Base-by-base conservation (phyloP, 192 early-diverging fungal species). In the Glomus cerebriforme region DNA sequence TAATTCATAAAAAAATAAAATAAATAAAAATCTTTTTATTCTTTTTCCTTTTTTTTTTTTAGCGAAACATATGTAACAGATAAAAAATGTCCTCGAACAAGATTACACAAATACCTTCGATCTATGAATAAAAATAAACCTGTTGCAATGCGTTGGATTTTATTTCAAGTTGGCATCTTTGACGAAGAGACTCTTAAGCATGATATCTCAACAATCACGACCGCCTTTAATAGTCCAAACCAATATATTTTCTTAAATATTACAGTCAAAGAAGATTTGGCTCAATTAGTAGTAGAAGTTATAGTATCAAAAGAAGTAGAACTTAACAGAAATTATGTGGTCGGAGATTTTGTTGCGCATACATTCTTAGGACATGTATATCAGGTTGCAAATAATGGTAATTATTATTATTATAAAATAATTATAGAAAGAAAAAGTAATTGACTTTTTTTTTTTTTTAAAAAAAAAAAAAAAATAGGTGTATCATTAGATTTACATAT, bases 91-190 rank as follows among this genome's bases (percentile, higher is more conserved):
- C 69, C 69, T n/a, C 6, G 69, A 47, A 71, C 69, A 1, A 39
- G 69, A 31, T 71, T 71, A 12, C 69, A 71, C 15, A 71, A 45
- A 49, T 6, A 71, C 1, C 27, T 43, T 45, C 37, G 43, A 29
- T 22, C 19, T 24, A 43, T 26, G 3, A 49, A 9, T 19, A 27
- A 26, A 3, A 71, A 71, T 27, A 1, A 71, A 7, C 69, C 15
- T 27, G 69, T 27, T 10, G 12, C n/a, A 17, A 71, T 47, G 26
- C 24, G 27, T 47, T 71, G 69, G 69, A 71, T 71, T 13, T 29
- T 71, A 29, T 71, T 71, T 71, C 69, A 71, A 27, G 69, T 71
- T 26, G 69, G 69, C 0, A 71, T 71, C 7, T 71, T 71, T 47
- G 69, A 71, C 7, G 69, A 71, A 26, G 69, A 71, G 2, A 24